Percentiles rank a stretch among this genome's conserved stretches.
Evolutionary conservation across 75 land plant species (phyloP).

Genomic region (Picea glauca): DNA sequence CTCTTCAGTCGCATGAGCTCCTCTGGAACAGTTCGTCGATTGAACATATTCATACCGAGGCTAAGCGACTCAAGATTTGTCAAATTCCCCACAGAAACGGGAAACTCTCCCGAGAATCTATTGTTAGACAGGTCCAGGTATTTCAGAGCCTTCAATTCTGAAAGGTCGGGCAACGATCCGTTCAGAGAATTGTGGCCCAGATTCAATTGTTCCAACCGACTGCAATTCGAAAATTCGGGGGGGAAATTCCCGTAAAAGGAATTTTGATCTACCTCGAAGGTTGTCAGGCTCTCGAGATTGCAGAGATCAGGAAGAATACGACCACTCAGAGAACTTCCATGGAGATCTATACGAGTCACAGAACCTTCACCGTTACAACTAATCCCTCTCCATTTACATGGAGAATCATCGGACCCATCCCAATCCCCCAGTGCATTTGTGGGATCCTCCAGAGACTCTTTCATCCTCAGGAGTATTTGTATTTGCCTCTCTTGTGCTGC

Average conservation of each 20-base stretch:
- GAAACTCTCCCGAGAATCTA: conserved; percentile 46
- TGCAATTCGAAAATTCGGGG: conserved; percentile 21
- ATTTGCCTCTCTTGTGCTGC: conserved; percentile 15
- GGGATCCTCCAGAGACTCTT: conserved; percentile 10
- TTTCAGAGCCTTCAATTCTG: conserved; percentile 22
- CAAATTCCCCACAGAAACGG: conserved; percentile 37
- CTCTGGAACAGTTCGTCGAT: conserved; percentile 30
- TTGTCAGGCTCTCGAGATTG: conserved; percentile 38
- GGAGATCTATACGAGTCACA: conserved; percentile 43
- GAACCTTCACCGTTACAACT: conserved; percentile 33
- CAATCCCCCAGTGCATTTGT: conserved; percentile 5
- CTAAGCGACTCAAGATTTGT: conserved; percentile 21
- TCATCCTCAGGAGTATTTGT: conserved; percentile 20
- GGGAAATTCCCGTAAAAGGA: conserved; percentile 31
- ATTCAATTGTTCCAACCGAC: conserved; percentile 36
- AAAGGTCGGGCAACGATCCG: conserved; percentile 54
- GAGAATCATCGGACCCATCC: conserved; percentile 14
- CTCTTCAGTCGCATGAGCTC: conserved; percentile 19
- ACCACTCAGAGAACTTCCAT: conserved; percentile 34
- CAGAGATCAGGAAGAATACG: conserved; percentile 41
- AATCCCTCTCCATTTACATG: conserved; percentile 61
- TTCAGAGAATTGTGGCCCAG: conserved; percentile 48
- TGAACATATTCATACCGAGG: conserved; percentile 46
- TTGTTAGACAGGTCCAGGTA: conserved; percentile 51
- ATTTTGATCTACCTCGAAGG: conserved; percentile 50